Conservation (phyloP, 2,329 filamentous ascomycete species). For the Diaporthe citrichinensis region DNA sequence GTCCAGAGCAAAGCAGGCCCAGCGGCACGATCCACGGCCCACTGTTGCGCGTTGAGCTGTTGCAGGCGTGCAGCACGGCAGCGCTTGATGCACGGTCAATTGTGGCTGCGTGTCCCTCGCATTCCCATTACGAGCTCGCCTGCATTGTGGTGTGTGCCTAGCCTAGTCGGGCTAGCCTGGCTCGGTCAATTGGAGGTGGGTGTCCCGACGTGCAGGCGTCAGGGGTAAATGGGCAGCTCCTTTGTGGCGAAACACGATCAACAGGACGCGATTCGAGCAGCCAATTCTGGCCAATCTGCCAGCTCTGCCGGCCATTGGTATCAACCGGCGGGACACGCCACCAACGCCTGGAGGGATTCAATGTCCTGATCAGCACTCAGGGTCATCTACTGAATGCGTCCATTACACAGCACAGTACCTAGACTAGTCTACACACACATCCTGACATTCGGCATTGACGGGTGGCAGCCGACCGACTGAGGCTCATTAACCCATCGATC, state of each 20-base stretch:
- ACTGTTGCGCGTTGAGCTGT: conserved; percentile 12
- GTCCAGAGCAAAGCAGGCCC: background rate
- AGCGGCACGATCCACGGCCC: conserved; percentile 4
- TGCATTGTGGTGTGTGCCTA: background rate
- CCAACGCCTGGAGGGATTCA: background rate
- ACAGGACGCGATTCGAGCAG: conserved; percentile 32
- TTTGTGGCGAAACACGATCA: conserved; percentile 33
- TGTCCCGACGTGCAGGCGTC: background rate
- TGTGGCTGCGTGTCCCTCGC: conserved; percentile 15
- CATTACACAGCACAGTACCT: background rate
- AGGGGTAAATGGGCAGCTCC: conserved; percentile 28
- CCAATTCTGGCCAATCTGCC: conserved; percentile 13
- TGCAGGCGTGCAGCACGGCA: background rate
- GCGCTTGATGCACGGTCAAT: background rate
- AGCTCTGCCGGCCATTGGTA: conserved; percentile 3
- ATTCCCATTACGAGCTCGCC: conserved; percentile 20
- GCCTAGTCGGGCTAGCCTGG: background rate
- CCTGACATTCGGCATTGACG: background rate
- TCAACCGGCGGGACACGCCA: background rate
- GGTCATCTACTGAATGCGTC: background rate
- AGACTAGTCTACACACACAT: background rate
- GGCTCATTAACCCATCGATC: background rate
- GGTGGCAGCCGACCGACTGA: background rate
- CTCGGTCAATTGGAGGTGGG: conserved; percentile 1
- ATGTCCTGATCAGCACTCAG: background rate